Conservation (phyloP, 176 grass and related monocot species). For the Triticum dicoccoides region DNA sequence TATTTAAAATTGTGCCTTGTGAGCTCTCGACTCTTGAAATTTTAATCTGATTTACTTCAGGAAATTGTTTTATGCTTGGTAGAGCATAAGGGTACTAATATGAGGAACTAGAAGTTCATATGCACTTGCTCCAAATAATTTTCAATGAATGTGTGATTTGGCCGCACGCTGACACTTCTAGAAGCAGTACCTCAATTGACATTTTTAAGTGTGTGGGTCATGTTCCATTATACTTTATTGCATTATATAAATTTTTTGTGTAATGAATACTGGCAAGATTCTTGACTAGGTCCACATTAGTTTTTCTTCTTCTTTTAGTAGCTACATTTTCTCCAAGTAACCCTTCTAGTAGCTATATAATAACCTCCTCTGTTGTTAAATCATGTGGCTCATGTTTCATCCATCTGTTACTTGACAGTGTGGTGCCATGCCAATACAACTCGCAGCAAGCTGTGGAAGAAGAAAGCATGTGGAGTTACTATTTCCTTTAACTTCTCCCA, state of each 20-base stretch:
- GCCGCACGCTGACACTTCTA: neutral
- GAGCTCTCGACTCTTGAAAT: neutral
- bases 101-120: conserved; percentile 15
- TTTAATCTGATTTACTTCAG: neutral
- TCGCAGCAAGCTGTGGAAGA: conserved; percentile 30
- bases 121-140: neutral
- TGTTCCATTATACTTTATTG: conserved; percentile 1
- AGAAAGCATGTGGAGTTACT: conserved; percentile 34
- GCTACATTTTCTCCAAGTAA: too few species aligned
- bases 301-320: neutral
- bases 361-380: neutral
- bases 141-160: neutral
- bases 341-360: neutral
- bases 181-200: neutral
- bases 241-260: neutral
- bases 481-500: conserved; percentile 27
- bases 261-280: neutral
- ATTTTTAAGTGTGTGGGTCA: neutral
- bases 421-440: conserved; percentile 30
- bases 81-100: neutral
- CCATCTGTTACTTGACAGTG: conserved; percentile 18
- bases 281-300: conserved; percentile 3
- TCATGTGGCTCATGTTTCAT: neutral
- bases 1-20: neutral
- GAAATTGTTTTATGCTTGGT: neutral